Evolutionary conservation across 306 rosid genomes (phyloP), one percentile per base, ranked within the genome.

Genomic region (Quercus dentata): DNA sequence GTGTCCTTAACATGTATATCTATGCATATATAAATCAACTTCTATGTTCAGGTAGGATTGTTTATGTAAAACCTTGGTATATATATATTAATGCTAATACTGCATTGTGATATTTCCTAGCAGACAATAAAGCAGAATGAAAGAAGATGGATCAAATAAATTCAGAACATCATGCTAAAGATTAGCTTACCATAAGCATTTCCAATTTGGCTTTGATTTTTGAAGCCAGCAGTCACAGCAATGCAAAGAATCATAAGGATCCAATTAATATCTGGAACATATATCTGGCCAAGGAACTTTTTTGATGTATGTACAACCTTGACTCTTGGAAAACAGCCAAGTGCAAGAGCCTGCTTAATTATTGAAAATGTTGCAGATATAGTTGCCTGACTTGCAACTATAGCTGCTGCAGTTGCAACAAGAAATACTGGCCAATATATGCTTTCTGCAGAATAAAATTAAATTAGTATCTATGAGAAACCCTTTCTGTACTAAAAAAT

Each of bases 301-400:
- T 86, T 93, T 56, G 98, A 95, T 27, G 98, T 95, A 80, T 95
- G 86, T 46, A 95, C 91, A 71, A 95, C 96, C 88, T 93, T 95
- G 76, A 95, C 99, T 80, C 99, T 89, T 7, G 98, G 99, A 86
- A 95, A 95, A 78, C 97, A 95, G 75, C 99, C 98, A 69, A 81
- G 98, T 13, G 99, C 92, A 84, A 88, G 92, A 79, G 99, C 99
- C 85, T 95, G 98, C 93, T 95, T 93, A 83, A 93, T 90, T 74
- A 95, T 81, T 3, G 99, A 91, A 88, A 90, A 95, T 4, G 98
- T 91, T 74, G 99, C 98, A 6, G 90, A 78, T 81, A 95, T 91
- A 46, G 98, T 95, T 54, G 98, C 97, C 80, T 95, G 99, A 80
- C 97, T 95, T 15, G 99, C 99, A 74, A 95, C 97, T 81, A 93